A percentile compares a stretch with the other conserved stretches of the same genome.
Conservation (phyloP, 1,139 yeast species). For the Yarrowia galli region DNA sequence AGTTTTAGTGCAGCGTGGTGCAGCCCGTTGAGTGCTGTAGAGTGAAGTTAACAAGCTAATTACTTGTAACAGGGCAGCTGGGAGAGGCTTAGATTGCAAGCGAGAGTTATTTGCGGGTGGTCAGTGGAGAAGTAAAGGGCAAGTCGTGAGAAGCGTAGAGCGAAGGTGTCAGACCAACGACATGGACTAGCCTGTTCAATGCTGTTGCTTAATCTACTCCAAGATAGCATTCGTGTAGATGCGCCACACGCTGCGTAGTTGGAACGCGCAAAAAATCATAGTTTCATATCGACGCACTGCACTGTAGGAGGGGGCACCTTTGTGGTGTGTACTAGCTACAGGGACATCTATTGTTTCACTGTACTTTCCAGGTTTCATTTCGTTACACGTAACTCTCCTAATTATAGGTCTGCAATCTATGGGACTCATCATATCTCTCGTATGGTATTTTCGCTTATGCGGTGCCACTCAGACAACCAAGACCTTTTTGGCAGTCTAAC, state of each 20-base stretch:
- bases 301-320: conserved; percentile 10
- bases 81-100: neutral
- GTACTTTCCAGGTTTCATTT: too few relatives aligned
- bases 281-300: conserved; percentile 19
- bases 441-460: neutral
- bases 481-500: conserved; percentile 27
- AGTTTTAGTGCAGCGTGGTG: conserved; percentile 2
- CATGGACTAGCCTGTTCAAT: conserved; percentile 24
- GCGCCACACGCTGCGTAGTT: conserved; percentile 32
- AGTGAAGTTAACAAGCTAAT: conserved; percentile 5
- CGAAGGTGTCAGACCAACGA: conserved; percentile 16
- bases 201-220: conserved; percentile 34
- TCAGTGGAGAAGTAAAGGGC: neutral
- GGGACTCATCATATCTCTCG: too few relatives aligned
- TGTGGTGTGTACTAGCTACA: conserved; percentile 5
- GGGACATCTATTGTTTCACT: neutral
- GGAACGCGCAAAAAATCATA: conserved; percentile 35
- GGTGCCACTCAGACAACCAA: conserved; percentile 1
- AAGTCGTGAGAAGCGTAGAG: conserved; percentile 3
- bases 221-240: conserved; percentile 23
- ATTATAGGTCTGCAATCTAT: too few relatives aligned
- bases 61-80: neutral
- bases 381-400: too few relatives aligned
- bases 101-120: neutral
- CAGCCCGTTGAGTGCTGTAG: neutral